Percentiles rank a stretch among this genome's conserved stretches.
phyloP scores from a whole-genome alignment of 2,329 filamentous ascomycete species.

The Byssoonygena ceratinophila region DNA sequence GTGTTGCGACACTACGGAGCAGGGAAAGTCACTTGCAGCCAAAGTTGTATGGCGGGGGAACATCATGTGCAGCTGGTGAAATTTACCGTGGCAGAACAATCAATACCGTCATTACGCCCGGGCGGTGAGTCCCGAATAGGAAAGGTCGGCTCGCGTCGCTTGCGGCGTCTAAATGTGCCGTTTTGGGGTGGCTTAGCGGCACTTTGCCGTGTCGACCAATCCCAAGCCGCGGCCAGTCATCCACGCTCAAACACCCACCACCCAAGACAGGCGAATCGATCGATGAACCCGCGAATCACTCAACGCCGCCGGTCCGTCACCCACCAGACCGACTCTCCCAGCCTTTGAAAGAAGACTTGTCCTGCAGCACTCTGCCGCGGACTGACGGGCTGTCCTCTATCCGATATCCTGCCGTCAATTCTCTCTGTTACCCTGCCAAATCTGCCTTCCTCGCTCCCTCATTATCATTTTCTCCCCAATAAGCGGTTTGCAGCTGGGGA shows the following conservation, averaged over 20 bases:
- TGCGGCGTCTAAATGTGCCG: slow-evolving; percentile 16
- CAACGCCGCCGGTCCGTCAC: neutral
- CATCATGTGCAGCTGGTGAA: neutral
- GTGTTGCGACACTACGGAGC: neutral
- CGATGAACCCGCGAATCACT: neutral
- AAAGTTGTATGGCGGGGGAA: slow-evolving; percentile 4
- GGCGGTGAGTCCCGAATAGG: slow-evolving; percentile 15
- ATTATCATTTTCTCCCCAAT: slow-evolving; percentile 1
- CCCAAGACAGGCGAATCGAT: slow-evolving; percentile 7
- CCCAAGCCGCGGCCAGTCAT: neutral
- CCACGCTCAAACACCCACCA: slow-evolving; percentile 9
- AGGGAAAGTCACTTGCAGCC: neutral
- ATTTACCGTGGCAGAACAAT: neutral
- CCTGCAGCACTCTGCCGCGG: neutral
- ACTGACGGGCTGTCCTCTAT: neutral
- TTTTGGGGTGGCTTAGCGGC: slow-evolving; percentile 14
- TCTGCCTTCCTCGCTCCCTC: neutral
- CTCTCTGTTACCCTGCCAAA: slow-evolving; percentile 1
- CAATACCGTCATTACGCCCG: neutral
- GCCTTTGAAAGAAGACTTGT: neutral
- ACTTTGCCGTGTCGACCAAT: slow-evolving; percentile 18
- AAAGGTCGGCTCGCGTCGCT: slow-evolving; percentile 15
- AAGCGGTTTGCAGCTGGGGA: slow-evolving; percentile 6
- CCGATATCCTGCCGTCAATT: neutral
- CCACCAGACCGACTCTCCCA: neutral